Percentiles rank a stretch among this genome's conserved stretches.
These are phyloP conservation scores for Naematelia encephala DNA, from an alignment of 768 basidiomycete species.

Conservation along the genomic window DNA sequence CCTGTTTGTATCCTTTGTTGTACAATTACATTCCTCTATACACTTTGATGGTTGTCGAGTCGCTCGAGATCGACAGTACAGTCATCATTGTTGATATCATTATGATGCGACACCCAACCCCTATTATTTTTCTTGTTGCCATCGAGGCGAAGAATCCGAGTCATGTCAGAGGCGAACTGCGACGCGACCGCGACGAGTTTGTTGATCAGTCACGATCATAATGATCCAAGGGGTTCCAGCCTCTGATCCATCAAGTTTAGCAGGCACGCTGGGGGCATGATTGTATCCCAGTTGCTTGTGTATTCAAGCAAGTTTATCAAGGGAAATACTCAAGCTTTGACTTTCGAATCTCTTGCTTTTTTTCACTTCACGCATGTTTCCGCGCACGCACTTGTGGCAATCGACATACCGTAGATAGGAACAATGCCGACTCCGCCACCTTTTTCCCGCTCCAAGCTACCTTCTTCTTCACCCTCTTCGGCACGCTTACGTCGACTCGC, in stretches of 20 bases:
- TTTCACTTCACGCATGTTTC: background rate
- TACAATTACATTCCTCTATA: background rate
- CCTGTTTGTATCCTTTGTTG: background rate
- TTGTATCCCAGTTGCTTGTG: background rate
- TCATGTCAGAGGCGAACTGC: too few species aligned
- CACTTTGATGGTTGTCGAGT: background rate
- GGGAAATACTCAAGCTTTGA: constrained; percentile 1
- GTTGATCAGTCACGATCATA: background rate
- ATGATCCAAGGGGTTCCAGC: background rate
- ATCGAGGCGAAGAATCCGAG: too few species aligned
- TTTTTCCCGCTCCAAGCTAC: constrained; percentile 2
- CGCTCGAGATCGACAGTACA: background rate
- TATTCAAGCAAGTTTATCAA: too few species aligned
- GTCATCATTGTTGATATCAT: background rate
- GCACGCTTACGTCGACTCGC: constrained; percentile 29
- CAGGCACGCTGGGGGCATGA: background rate
- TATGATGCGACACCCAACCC: too few species aligned
- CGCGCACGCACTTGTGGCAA: background rate
- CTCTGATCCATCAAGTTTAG: background rate
- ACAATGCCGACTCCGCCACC: constrained; percentile 8
- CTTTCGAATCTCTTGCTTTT: background rate
- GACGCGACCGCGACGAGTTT: background rate
- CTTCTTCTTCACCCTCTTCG: constrained; percentile 17
- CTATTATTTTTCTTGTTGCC: too few species aligned
- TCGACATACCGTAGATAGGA: background rate